Percentiles rank a stretch among this genome's conserved stretches.
phyloP scores from a whole-genome alignment of 2,329 filamentous ascomycete species.

The Ascochyta fabae region DNA sequence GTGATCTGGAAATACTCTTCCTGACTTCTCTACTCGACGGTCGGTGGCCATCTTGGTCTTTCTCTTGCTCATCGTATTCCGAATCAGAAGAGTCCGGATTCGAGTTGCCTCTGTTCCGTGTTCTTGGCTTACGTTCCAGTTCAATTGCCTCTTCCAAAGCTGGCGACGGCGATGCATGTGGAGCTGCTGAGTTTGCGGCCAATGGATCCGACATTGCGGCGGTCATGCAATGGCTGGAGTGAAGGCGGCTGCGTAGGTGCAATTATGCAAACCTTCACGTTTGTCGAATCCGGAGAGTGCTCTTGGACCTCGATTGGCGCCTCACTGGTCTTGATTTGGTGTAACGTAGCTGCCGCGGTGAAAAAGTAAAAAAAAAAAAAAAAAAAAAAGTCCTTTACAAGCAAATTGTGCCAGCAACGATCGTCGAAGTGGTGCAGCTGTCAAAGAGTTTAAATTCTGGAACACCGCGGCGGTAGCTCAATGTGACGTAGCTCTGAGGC shows the following conservation, averaged over 20 bases:
- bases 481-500: constrained; percentile 3
- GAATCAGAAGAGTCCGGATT: constrained; percentile 18
- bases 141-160: constrained; percentile 11
- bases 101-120: constrained; percentile 16
- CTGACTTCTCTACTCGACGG: constrained; percentile 29
- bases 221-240: neutral
- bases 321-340: neutral
- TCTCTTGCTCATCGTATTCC: constrained; percentile 14
- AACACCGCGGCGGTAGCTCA: constrained; percentile 1
- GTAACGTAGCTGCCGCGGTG: no score
- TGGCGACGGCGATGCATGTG: neutral
- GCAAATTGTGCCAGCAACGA: neutral
- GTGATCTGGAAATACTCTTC: constrained; percentile 30
- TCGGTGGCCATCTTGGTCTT: constrained; percentile 36
- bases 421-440: neutral
- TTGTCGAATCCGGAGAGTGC: neutral
- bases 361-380: no score
- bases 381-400: neutral
- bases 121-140: constrained; percentile 16
- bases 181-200: neutral
- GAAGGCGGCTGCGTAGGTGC: no score
- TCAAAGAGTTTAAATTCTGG: constrained; percentile 4
- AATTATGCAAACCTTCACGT: neutral
- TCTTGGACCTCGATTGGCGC: neutral
- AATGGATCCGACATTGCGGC: neutral